phyloP scores from a whole-genome alignment of 192 early-diverging fungal genomes.

The Umbelopsis isabellina region DNA sequence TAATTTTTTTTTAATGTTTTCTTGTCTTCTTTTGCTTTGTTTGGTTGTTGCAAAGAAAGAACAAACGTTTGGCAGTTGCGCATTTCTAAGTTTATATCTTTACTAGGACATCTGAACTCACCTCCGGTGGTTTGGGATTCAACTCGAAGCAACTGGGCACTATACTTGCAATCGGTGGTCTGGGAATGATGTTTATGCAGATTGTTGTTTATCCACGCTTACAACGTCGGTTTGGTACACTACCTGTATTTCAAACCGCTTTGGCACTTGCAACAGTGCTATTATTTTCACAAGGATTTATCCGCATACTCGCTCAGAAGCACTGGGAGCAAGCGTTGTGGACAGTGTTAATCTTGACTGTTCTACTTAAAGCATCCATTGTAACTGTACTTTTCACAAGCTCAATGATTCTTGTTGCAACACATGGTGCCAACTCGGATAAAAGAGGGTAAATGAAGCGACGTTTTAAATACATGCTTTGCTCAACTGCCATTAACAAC shows the following conservation, averaged over 20 bases:
- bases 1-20: too few relatives aligned
- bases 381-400: neutral
- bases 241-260: slow-evolving; percentile 43
- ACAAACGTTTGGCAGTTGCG: too few relatives aligned
- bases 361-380: neutral
- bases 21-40: too few relatives aligned
- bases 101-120: slow-evolving; percentile 10
- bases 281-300: slow-evolving; percentile 15
- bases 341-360: neutral
- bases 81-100: neutral
- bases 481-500: neutral
- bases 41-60: too few relatives aligned
- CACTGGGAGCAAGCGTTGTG: neutral
- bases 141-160: slow-evolving; percentile 46
- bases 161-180: slow-evolving; percentile 40
- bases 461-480: neutral
- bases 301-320: slow-evolving; percentile 16
- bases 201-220: slow-evolving; percentile 46
- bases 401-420: slow-evolving; percentile 8
- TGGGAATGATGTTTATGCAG: slow-evolving; percentile 49
- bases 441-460: slow-evolving; percentile 2
- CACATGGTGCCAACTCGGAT: neutral
- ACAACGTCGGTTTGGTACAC: slow-evolving; percentile 46
- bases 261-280: neutral
- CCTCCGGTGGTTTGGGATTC: slow-evolving; percentile 51